Percentiles rank a stretch among this genome's conserved stretches.
These are phyloP conservation scores for Davidsoniella neocaledoniae DNA, from an alignment of 2,329 filamentous ascomycete species.

Conservation along the genomic window DNA sequence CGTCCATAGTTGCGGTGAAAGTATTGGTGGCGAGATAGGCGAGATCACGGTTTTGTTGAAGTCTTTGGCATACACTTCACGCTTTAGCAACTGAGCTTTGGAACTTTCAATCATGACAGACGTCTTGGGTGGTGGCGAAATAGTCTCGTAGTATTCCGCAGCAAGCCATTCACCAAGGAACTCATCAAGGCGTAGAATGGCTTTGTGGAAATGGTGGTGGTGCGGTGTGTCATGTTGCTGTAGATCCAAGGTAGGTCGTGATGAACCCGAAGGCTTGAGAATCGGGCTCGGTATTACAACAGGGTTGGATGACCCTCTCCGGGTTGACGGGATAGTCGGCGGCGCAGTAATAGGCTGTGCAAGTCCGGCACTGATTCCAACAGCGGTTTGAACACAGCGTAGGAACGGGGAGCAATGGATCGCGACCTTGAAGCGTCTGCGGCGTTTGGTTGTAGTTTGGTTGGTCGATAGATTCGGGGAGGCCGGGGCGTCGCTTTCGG, in stretches of 20 bases:
- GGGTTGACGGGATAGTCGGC: conserved; percentile 12
- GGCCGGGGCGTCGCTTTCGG: conserved; percentile 22
- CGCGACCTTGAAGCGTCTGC: conserved; percentile 56
- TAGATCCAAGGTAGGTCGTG: conserved; percentile 1
- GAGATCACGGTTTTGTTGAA: conserved; percentile 15
- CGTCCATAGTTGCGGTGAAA: conserved; percentile 11
- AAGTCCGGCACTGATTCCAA: conserved; percentile 44
- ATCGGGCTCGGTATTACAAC: conserved; percentile 11
- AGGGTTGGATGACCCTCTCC: conserved; percentile 2
- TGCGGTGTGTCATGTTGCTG: conserved; percentile 3
- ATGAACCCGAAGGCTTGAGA: conserved; percentile 12
- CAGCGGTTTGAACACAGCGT: conserved; percentile 54
- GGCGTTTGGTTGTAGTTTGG: conserved; percentile 17
- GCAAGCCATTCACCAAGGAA: conserved; percentile 93
- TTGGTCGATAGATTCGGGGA: conserved; percentile 12
- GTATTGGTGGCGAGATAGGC: conserved; percentile 4
- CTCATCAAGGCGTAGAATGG: conserved; percentile 66
- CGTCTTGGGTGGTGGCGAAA: conserved; percentile 74
- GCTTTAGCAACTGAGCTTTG: conserved; percentile 69
- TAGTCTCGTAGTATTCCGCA: conserved; percentile 82
- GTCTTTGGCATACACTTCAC: conserved; percentile 48
- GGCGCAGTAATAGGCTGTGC: conserved; percentile 37
- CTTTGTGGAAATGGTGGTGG: conserved; percentile 29
- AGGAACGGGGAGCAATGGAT: conserved; percentile 90
- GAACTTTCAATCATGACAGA: conserved; percentile 76